Percentiles rank a stretch among this genome's conserved stretches.
Conservation (phyloP, 2,329 filamentous ascomycete species). For the Diplocarpon rosae region DNA sequence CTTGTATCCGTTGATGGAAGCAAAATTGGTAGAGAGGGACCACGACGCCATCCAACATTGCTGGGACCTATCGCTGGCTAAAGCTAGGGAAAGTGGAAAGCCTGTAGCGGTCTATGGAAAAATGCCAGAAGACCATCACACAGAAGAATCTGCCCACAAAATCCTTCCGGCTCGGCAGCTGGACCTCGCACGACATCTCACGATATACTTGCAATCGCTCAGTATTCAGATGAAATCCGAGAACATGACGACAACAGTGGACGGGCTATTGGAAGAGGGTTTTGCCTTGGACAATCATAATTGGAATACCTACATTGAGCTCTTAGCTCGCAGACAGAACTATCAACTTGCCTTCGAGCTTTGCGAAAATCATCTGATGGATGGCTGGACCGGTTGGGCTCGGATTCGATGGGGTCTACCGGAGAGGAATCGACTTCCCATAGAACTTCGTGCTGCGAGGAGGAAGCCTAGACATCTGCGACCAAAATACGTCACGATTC, state of each 20-base stretch:
- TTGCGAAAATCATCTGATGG: conserved; percentile 71
- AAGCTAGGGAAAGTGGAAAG: conserved; percentile 35
- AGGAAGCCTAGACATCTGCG: conserved; percentile 20
- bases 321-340: conserved; percentile 48
- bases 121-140: neutral
- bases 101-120: conserved; percentile 14
- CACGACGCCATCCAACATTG: conserved; percentile 50
- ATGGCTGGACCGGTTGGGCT: conserved; percentile 65
- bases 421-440: conserved; percentile 19
- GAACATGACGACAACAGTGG: conserved; percentile 39
- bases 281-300: conserved; percentile 66
- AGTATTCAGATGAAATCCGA: conserved; percentile 40
- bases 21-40: conserved; percentile 46
- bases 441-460: conserved; percentile 16
- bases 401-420: conserved; percentile 15
- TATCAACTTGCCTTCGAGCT: conserved; percentile 57
- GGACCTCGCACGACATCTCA: conserved; percentile 32
- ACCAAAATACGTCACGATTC: conserved; percentile 23
- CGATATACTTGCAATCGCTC: conserved; percentile 39
- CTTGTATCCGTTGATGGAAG: conserved; percentile 56
- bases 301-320: conserved; percentile 69
- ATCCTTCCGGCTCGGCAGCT: conserved; percentile 29
- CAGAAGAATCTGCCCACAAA: conserved; percentile 4
- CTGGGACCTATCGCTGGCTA: conserved; percentile 52
- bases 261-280: conserved; percentile 43